phyloP scores from a whole-genome alignment of 2,329 filamentous ascomycete species.

The Clonostachys rhizophaga region DNA sequence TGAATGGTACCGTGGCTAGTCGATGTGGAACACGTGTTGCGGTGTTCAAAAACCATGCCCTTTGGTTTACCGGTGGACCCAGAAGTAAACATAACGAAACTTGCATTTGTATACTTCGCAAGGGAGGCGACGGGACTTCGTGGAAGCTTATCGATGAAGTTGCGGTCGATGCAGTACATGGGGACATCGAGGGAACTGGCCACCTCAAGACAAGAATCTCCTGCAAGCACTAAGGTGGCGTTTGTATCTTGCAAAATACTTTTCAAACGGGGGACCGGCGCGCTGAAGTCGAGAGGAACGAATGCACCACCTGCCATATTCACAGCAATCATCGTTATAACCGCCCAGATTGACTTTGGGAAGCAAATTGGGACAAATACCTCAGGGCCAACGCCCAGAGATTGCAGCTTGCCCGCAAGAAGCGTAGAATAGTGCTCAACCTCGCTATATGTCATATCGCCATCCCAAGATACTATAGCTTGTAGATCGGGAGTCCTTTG shows the following conservation, averaged over 20 bases:
- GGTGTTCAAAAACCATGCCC: background rate
- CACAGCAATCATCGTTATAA: conserved; percentile 6
- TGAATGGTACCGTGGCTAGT: background rate
- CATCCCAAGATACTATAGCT: background rate
- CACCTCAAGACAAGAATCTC: background rate
- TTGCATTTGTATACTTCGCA: background rate
- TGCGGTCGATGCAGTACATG: background rate
- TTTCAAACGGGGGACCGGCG: background rate
- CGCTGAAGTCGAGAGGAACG: background rate
- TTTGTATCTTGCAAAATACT: background rate
- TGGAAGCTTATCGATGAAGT: background rate
- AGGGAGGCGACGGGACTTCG: too few relatives aligned
- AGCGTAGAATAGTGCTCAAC: conserved; percentile 7
- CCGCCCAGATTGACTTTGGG: conserved; percentile 6
- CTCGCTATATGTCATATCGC: conserved; percentile 11
- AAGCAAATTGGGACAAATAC: conserved; percentile 5
- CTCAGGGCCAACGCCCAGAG: conserved; percentile 15
- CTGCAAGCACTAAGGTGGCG: background rate
- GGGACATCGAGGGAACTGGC: background rate
- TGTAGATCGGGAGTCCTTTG: background rate
- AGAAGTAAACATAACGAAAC: conserved; percentile 1
- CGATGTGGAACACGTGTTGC: background rate
- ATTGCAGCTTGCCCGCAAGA: conserved; percentile 1
- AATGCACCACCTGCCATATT: conserved; percentile 6
- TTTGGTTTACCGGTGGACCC: conserved; percentile 4